Base-by-base conservation (phyloP, 768 basidiomycete genomes). In the Mycena sanguinolenta region DNA sequence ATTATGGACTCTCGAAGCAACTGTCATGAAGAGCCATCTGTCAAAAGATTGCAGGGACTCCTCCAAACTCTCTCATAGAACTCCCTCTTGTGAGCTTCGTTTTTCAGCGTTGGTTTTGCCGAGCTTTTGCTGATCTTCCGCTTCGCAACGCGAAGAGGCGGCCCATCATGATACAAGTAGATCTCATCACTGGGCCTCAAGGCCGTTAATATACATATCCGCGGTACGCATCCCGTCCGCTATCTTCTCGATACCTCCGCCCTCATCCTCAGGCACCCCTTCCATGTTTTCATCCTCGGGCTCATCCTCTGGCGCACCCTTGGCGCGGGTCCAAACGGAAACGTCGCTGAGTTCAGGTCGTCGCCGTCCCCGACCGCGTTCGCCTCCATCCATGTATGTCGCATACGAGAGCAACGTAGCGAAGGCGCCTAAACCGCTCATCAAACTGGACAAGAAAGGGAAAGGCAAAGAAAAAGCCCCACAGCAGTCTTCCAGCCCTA, bases 321-420 rank as follows among this genome's bases (percentile, higher is more conserved):
- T 63, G 28, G 17, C 59, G n/a, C n/a, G n/a, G n/a, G n/a, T n/a
- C n/a, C n/a, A n/a, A n/a, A n/a, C n/a, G n/a, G n/a, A n/a, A n/a
- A n/a, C n/a, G n/a, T n/a, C n/a, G n/a, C n/a, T n/a, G 25, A 36
- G 32, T 34, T 34, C 32, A 34, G 32, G 42, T 34, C 62, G 59
- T 13, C 25, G 55, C 32, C 64, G 60, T 2, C 70, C 60, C 5
- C 63, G 72, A 0, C 67, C 63, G 3, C n/a, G 65, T 25, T 73
- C 72, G 13, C 72, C 72, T 36, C 64, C 67, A n/a, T 73, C 72
- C 28, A 62, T 73, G 72, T 73, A 73, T 54, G 64, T 73, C 10
- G 60, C 72, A 28, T 73, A 63, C 42, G 72, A 73, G 13, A 46
- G 46, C 17, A 2, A 32, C 0, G 13, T 23, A 2, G 55, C 55